Percentiles rank a stretch among this genome's conserved stretches.
These are phyloP conservation scores for Trichoderma koningii DNA, from an alignment of 2,329 filamentous ascomycete species.

Conservation along the genomic window DNA sequence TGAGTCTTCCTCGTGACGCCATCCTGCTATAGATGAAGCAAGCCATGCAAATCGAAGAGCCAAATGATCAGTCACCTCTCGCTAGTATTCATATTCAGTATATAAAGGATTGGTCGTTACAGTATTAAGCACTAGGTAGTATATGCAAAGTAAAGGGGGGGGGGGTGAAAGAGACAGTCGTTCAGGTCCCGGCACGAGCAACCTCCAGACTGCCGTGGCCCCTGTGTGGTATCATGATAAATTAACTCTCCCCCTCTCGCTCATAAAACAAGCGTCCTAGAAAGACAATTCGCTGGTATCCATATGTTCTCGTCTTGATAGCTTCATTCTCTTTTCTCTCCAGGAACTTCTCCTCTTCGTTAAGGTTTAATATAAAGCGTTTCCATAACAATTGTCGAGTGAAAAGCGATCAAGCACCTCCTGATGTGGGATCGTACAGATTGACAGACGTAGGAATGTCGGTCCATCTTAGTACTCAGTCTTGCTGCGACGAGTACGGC, in stretches of 20 bases:
- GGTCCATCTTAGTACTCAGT: constrained; percentile 30
- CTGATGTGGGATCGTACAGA: neutral
- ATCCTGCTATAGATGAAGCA: too few relatives aligned
- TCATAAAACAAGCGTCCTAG: constrained; percentile 36
- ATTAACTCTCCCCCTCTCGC: neutral
- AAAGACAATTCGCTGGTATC: neutral
- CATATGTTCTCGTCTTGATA: constrained; percentile 7
- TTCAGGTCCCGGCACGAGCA: constrained; percentile 3
- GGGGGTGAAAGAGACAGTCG: neutral
- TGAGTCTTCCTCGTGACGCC: too few relatives aligned
- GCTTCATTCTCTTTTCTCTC: constrained; percentile 1
- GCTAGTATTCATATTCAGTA: neutral
- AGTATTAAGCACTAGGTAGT: constrained; percentile 14
- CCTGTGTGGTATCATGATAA: constrained; percentile 25
- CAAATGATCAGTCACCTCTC: too few relatives aligned
- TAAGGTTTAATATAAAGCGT: neutral
- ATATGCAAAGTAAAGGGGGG: neutral
- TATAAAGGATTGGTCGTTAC: neutral
- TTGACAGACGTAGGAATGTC: neutral
- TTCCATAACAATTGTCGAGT: constrained; percentile 6
- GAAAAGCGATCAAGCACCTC: neutral
- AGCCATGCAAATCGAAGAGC: too few relatives aligned
- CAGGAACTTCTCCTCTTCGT: neutral
- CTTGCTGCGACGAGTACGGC: constrained; percentile 32
- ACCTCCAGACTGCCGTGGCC: neutral